Evolutionary conservation across 2,329 filamentous ascomycete species (phyloP), one percentile per base, ranked within the genome.

Genomic region (Botryotinia globosa): DNA sequence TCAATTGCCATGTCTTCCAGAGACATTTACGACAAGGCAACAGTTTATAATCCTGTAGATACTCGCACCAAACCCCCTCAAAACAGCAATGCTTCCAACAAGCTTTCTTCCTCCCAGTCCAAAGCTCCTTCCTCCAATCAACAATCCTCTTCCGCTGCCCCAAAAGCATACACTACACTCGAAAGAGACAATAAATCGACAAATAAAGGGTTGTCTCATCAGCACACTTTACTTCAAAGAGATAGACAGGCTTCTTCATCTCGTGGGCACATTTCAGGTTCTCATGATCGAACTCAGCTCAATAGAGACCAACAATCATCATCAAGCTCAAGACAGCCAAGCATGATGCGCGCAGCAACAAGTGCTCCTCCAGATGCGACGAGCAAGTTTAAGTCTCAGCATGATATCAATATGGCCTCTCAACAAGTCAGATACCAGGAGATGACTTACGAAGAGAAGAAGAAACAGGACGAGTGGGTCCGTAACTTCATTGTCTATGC

Each of bases 401-500:
- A 64, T 45, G 72, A 75, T 37, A 29, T 74, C 34, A 37, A 72
- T 29, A 77, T 77, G 75, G 77, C 75, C 3, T 39, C 34, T 2
- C 73, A 71, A 4, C 77, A 78, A 72, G 63, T 73, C 3, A 48
- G 56, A 12, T 73, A 75, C 16, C 37, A 69, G 1, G 62, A 32
- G 16, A 63, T 78, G n/a, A 29, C 68, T 9, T 67, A 59, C 3
- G 14, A 69, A 8, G 76, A 78, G 39, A 72, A 72, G 20, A 42
- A 67, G 5, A 54, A 72, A 34, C 77, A 78, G 74, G 76, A 78
- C 32, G 12, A 58, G 34, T 78, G 76, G 76, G 77, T 73, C 0
- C 65, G 69, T 37, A 12, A 39, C 20, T 67, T 63, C 1, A 72
- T 77, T 12, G 14, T 34, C 7, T 44, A 66, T 22, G 65, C 72